A percentile compares a stretch with the other conserved stretches of the same genome.
phyloP scores from a whole-genome alignment of 345 rosid genomes.

The Melaleuca quinquenervia region DNA sequence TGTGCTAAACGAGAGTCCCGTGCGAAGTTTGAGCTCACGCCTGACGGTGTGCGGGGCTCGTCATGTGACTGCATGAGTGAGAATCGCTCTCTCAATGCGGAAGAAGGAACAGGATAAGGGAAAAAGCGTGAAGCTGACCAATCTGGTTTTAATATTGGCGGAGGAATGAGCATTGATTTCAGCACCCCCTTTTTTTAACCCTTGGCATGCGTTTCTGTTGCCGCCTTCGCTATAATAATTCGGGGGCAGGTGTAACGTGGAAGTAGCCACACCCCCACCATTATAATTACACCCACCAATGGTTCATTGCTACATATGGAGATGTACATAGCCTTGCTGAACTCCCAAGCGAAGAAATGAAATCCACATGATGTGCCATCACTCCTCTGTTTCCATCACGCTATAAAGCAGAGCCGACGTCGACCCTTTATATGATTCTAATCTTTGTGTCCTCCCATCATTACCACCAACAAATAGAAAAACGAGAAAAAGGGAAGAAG shows the following conservation, averaged over 20 bases:
- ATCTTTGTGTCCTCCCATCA: not conserved
- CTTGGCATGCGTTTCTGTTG: not conserved
- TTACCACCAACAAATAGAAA: not conserved
- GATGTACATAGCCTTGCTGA: conserved; percentile 16
- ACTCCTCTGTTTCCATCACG: not conserved
- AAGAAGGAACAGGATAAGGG: not conserved
- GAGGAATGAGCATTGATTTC: not conserved
- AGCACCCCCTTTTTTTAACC: not conserved
- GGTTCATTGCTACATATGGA: not conserved
- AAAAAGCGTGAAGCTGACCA: not conserved
- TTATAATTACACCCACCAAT: conserved; percentile 5
- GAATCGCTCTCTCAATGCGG: not conserved
- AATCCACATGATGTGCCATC: not conserved
- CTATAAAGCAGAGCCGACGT: not conserved
- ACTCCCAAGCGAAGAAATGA: conserved; percentile 23
- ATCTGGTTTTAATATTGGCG: not conserved
- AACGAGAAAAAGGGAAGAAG: not conserved
- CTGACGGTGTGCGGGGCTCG: not conserved
- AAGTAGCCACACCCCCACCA: not conserved
- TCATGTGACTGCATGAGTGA: not conserved
- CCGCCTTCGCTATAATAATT: not conserved
- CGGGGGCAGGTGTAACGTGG: not conserved
- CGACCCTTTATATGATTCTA: not conserved
- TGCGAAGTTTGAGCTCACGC: not conserved
- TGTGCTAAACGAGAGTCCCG: not conserved